Conservation (phyloP, 805 yeast species). For the Clavispora phyllophila region DNA sequence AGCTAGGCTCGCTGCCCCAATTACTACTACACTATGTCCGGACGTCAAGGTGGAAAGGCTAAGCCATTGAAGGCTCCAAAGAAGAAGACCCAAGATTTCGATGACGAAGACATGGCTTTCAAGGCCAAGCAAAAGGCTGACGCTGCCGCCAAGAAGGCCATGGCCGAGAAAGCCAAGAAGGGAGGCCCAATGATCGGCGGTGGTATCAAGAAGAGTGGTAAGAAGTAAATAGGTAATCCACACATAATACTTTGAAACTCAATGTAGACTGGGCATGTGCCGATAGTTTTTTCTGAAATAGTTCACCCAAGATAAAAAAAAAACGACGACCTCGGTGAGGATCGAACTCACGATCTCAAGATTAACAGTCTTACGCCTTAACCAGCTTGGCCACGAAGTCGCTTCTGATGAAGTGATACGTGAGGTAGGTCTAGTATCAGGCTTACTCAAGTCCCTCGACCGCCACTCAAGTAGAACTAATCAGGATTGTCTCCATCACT, state of each 20-base stretch:
- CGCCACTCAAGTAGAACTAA: too few species aligned
- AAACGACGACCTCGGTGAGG: conserved; percentile 17
- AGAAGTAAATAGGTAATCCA: conserved; percentile 10
- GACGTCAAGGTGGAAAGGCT: conserved; percentile 96
- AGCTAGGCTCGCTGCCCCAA: background rate
- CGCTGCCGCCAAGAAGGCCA: conserved; percentile 86
- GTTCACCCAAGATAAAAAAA: too few species aligned
- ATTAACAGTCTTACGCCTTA: conserved; percentile 20
- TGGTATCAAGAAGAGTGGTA: conserved; percentile 88
- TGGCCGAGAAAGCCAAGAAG: conserved; percentile 79
- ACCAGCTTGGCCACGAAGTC: conserved; percentile 21
- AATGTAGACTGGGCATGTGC: background rate
- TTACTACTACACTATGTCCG: conserved; percentile 55
- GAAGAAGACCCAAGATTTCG: conserved; percentile 69
- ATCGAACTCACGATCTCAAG: conserved; percentile 21
- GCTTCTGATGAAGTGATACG: too few species aligned
- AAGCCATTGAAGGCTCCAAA: conserved; percentile 87
- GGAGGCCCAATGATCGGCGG: conserved; percentile 93
- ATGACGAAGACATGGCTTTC: conserved; percentile 87
- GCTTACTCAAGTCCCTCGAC: too few species aligned
- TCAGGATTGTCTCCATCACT: too few species aligned
- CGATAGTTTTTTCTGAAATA: too few species aligned
- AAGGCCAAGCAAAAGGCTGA: conserved; percentile 94
- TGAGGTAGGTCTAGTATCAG: too few species aligned
- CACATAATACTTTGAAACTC: background rate